A percentile compares a stretch with the other conserved stretches of the same genome.
These are phyloP conservation scores for Fusarium neocosmosporiellum DNA, from an alignment of 2,329 filamentous ascomycete genomes.

Conservation along the genomic window DNA sequence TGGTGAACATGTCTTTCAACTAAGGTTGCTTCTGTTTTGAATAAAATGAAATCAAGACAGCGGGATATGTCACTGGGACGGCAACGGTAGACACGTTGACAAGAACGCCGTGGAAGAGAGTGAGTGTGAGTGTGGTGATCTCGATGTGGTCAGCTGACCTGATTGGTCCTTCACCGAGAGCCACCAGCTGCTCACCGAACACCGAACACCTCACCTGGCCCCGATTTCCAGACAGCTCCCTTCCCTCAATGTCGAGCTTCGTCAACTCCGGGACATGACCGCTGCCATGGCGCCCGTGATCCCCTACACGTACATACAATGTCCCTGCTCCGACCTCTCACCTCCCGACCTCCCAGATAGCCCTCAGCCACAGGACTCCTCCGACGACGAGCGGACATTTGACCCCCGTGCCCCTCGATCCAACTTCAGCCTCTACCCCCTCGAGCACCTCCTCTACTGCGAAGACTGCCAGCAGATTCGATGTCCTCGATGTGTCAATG, in stretches of 20 bases:
- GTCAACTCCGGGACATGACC: constrained; percentile 21
- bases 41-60: neutral
- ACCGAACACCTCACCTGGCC: constrained; percentile 20
- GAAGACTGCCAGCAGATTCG: constrained; percentile 97
- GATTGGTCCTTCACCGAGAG: constrained; percentile 27
- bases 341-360: constrained; percentile 47
- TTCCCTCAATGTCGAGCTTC: constrained; percentile 23
- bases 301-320: constrained; percentile 75
- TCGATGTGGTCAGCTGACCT: neutral
- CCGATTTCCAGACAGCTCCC: constrained; percentile 36
- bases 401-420: constrained; percentile 86
- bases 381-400: constrained; percentile 82
- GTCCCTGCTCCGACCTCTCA: constrained; percentile 68
- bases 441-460: constrained; percentile 95
- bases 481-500: constrained; percentile 89
- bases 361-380: constrained; percentile 47
- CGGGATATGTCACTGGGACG: neutral
- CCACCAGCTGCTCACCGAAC: constrained; percentile 26
- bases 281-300: constrained; percentile 61
- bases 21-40: neutral
- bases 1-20: neutral
- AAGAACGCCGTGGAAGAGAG: neutral
- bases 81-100: neutral
- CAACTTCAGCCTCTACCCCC: constrained; percentile 91
- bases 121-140: neutral